These are phyloP conservation scores for Medicago ruthenica DNA, from an alignment of 306 rosid genomes.

Conservation along the genomic window DNA sequence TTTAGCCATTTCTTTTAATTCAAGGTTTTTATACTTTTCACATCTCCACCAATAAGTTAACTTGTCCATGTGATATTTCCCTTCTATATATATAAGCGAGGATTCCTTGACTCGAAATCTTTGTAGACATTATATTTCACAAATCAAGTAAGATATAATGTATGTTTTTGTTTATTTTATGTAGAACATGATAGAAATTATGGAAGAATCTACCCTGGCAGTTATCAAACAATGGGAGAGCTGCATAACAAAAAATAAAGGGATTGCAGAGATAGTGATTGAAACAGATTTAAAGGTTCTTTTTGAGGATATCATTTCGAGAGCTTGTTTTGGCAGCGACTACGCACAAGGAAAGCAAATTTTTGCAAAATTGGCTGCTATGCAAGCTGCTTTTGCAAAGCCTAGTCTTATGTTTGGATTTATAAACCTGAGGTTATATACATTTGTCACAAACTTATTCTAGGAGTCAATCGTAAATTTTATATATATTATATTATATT, in stretches of 20 bases:
- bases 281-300: slow-evolving; percentile 43
- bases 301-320: slow-evolving; percentile 41
- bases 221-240: slow-evolving; percentile 39
- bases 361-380: slow-evolving; percentile 38
- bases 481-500: too few species aligned
- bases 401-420: slow-evolving; percentile 44
- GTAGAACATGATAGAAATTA: slow-evolving; percentile 40
- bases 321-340: slow-evolving; percentile 51
- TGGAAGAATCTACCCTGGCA: slow-evolving; percentile 39
- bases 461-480: not conserved
- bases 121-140: too few species aligned
- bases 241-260: slow-evolving; percentile 23
- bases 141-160: not conserved
- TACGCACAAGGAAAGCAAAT: slow-evolving; percentile 49
- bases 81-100: too few species aligned
- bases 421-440: slow-evolving; percentile 37
- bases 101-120: too few species aligned
- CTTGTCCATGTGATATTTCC: too few species aligned
- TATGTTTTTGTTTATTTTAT: not conserved
- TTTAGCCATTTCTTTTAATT: too few species aligned
- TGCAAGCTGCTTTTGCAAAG: slow-evolving; percentile 37
- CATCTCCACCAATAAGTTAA: too few species aligned
- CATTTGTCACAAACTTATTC: not conserved
- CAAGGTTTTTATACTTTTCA: too few species aligned
- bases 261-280: slow-evolving; percentile 37